Base-by-base conservation (phyloP, 2,329 filamentous ascomycete species). In the Exserohilum rostratum region DNA sequence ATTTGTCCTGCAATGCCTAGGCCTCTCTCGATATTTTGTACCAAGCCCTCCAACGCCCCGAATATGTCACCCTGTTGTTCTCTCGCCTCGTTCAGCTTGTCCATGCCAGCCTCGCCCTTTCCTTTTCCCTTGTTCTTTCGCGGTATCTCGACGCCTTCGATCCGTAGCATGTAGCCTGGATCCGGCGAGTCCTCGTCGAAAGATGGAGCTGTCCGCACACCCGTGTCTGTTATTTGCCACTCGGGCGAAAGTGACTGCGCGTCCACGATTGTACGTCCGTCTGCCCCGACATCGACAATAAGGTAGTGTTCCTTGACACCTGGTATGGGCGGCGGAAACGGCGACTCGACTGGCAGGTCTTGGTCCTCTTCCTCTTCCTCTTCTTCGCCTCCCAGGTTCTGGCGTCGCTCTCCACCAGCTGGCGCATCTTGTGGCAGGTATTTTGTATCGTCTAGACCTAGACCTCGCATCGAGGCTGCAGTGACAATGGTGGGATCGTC, bases 401-500 rank as follows among this genome's bases (percentile, higher is more conserved):
- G 53, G 11, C 57, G 61, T 18, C 59, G 58, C 18, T 63, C 59
- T 18, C 57, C 61, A 7, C 56, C 59, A n/a, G 71, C 64, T n/a
- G 50, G 53, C 25, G 56, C 52, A 27, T 60, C 60, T 17, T 69
- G 55, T 53, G 74, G 60, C 58, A 72, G 58, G 67, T 69, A 66
- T 54, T 74, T 80, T 77, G 53, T 78, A 29, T 76, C 73, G 50
- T 76, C 71, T 31, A 78, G 49, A 71, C 85, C 75, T 74, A 87
- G 72, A 17, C 81, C 80, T 30, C 81, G 79, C 55, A 87, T 74
- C 5, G 83, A 82, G 2, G 89, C 87, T 33, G 86, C 82, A 1
- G 89, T 89, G 33, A 96, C 80, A 39, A 90, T 79, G 42, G 93
- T 89, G 2, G 87, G 85, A 70, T 97, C 92, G 76, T 98, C 95